Evolutionary conservation across 305 asterid species (phyloP).

Genomic region (Solanum hybrid): DNA sequence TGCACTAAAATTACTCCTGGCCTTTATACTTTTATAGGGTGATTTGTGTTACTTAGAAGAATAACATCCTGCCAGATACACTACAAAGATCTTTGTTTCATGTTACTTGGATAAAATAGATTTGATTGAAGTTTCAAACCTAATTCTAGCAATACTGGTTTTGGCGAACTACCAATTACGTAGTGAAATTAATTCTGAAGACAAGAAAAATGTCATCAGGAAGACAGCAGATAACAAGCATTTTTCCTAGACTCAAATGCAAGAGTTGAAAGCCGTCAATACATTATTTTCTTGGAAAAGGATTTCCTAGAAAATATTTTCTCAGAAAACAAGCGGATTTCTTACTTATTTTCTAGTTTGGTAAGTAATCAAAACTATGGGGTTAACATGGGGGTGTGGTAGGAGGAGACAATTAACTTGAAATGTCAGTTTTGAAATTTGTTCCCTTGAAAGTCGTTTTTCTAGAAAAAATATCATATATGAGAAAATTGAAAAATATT

Average conservation of each 20-base stretch:
- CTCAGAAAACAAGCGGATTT: not conserved
- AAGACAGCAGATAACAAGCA: not conserved
- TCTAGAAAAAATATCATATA: not conserved
- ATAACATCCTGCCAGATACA: not conserved
- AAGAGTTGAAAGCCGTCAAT: not conserved
- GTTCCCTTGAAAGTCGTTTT: not conserved
- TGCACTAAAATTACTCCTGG: not conserved
- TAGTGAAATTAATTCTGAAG: not conserved
- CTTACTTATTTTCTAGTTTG: not conserved
- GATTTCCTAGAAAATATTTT: not conserved
- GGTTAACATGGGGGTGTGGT: not conserved
- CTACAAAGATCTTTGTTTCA: not conserved
- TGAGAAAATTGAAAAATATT: not conserved
- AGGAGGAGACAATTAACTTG: not conserved
- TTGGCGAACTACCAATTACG: not conserved
- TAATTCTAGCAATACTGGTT: not conserved
- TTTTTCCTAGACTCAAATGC: not conserved
- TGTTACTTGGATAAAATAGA: not conserved
- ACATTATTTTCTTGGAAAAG: not conserved
- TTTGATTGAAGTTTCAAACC: not conserved
- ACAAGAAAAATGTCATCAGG: not conserved
- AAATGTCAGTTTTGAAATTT: not conserved
- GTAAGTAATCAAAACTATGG: not conserved
- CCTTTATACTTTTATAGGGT: not conserved
- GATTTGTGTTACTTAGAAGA: not conserved